Base-by-base conservation (phyloP, 345 rosid genomes). In the Dipteronia sinensis region DNA sequence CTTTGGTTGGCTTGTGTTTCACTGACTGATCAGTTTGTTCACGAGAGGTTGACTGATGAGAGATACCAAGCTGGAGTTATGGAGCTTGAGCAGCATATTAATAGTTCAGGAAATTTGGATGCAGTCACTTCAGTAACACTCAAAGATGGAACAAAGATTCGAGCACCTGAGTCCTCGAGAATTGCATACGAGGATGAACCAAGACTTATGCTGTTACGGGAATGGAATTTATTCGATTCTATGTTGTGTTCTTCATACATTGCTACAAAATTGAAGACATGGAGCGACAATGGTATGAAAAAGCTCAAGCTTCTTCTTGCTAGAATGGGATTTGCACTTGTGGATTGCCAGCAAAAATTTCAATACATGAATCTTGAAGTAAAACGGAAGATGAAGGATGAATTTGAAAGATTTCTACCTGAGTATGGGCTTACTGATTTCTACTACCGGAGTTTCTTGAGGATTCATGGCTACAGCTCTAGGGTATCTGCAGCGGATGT, bases 21-120 rank as follows among this genome's bases (percentile, higher is more conserved):
- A 0, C 82, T 94, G 74, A 88, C 99, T 53, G 98, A 94, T 86
- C 99, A 96, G 84, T 94, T 96, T 74, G 95, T 94, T 64, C 98
- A 96, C 17, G 98, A 92, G 89, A 89, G 97, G 83, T 73, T 96
- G 56, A 92, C 98, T 3, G 98, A 92, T 79, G 98, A 96, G 84
- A 91, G 99, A 90, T 96, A 94, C 76, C 93, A 90, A 82, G 98
- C 91, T 68, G 97, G 97, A 19, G 97, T 94, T 46, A 96, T 92
- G 97, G 99, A 92, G 91, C 98, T 96, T 73, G 98, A 96, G 84
- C 97, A 96, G 75, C 98, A 94, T 56, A 91, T 94, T 70, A 92
- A 89, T 75, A 89, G 95, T 79, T 87, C 89, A 0, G 95, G 98
- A 56, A 96, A 93, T 80, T 82, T 92, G 72, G 97, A 94, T 65